Evolutionary conservation across 495 filamentous ascomycete species (phyloP), one percentile per base, ranked within the genome.

Genomic region (Neurospora cerealis): DNA sequence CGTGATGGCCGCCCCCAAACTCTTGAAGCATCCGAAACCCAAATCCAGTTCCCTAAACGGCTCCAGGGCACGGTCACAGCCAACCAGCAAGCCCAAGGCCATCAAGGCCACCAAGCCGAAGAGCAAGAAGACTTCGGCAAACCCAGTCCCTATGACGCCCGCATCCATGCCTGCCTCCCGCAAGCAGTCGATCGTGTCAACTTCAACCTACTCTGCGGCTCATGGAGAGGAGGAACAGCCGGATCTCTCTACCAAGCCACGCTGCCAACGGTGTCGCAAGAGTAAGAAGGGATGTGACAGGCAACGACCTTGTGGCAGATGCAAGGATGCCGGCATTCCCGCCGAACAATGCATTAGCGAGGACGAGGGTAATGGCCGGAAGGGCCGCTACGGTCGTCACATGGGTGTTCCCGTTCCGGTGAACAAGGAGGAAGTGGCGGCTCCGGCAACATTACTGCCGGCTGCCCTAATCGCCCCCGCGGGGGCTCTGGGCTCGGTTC

Each of bases 211-310:
- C 15, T 84, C 91, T 72, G 89, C 90, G 74, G 87, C 88, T 75
- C 74, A 77, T 13, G 89, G 94, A 69, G 92, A 89, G 69, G 89
- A 89, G 5, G 96, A 97, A 74, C 93, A 97, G 60, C 93, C 96
- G 69, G 94, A 97, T 75, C 84, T 97, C 24, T 96, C 93, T 2
- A 93, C 92, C 44, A 97, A 98, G 83, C 96, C 96, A 38, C 95
- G 96, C 76, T 99, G 96, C 86, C 96, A 98, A 80, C 93, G 96
- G 66, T 99, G 96, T 86, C 91, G 96, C 74, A 98, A 98, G 88
- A 98, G 95, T 81, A 99, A 99, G 87, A 99, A 99, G 83, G 96
- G 96, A 7, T 99, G 96, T 80, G 96, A 99, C 85, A 91, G 96
- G 71, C 94, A 97, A 79, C 90, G 96, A 48, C 96, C 96, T 13